phyloP scores from a whole-genome alignment of 2,329 filamentous ascomycete species.

The Endocalyx cinctus region DNA sequence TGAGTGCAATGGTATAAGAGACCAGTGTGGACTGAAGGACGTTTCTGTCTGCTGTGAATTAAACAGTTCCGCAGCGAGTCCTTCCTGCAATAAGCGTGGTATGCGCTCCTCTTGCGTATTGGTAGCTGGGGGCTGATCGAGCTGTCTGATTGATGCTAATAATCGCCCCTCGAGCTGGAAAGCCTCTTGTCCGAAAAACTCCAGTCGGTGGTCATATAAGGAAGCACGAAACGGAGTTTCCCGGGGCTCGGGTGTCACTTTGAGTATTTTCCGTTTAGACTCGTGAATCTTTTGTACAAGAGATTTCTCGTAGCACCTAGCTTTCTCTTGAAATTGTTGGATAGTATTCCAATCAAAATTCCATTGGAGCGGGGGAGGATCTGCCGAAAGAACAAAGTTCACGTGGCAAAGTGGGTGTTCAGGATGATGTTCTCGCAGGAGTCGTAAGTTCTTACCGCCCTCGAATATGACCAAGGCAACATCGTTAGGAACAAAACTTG shows the following conservation, averaged over 20 bases:
- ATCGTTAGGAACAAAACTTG: constrained; percentile 66
- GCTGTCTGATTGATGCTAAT: constrained; percentile 44
- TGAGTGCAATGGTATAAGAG: constrained; percentile 63
- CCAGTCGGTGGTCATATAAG: constrained; percentile 23
- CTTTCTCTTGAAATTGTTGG: constrained; percentile 56
- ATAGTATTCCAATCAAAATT: constrained; percentile 69
- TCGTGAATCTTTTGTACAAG: constrained; percentile 22
- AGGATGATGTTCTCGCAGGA: constrained; percentile 66
- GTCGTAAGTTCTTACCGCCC: constrained; percentile 69
- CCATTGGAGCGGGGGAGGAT: constrained; percentile 60
- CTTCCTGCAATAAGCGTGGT: constrained; percentile 34
- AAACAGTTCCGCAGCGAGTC: constrained; percentile 36
- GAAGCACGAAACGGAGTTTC: background rate
- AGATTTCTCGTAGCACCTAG: constrained; percentile 46
- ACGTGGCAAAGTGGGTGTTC: constrained; percentile 61
- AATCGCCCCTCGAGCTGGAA: constrained; percentile 43
- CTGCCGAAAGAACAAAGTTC: constrained; percentile 39
- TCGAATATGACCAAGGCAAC: constrained; percentile 72
- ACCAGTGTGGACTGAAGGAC: constrained; percentile 50
- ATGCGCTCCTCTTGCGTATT: constrained; percentile 30
- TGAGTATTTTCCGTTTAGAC: constrained; percentile 1
- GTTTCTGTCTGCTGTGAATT: constrained; percentile 13
- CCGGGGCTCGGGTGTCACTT: no score
- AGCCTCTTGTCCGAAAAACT: constrained; percentile 46
- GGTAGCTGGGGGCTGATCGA: constrained; percentile 32